Conservation (phyloP, 257 asterid genomes). For the Solanum chiquidenum region DNA sequence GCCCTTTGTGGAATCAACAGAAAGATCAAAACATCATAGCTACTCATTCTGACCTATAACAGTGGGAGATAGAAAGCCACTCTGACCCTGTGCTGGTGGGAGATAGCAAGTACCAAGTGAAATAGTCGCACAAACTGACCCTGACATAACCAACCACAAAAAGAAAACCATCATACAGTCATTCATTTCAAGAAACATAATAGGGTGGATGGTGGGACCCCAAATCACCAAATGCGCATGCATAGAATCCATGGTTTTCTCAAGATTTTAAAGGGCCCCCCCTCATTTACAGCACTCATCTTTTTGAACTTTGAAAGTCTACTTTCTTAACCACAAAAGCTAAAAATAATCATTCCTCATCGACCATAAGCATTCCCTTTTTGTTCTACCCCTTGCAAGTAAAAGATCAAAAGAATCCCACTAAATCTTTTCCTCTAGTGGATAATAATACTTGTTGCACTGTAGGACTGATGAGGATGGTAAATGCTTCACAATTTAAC, state of each 20-base stretch:
- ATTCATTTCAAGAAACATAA: constrained; percentile 21
- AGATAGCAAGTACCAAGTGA: neutral
- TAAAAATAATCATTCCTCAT: constrained; percentile 35
- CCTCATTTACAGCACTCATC: constrained; percentile 13
- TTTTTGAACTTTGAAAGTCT: constrained; percentile 27
- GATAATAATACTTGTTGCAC: constrained; percentile 22
- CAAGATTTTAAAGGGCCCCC: constrained; percentile 29
- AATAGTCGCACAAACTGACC: neutral
- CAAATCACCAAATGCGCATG: constrained; percentile 55
- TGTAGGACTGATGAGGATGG: constrained; percentile 15
- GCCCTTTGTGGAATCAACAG: neutral
- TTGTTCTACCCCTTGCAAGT: constrained; percentile 13
- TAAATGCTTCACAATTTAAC: constrained; percentile 5
- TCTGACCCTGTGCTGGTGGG: neutral
- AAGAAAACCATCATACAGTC: constrained; percentile 2
- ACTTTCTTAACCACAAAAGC: constrained; percentile 31
- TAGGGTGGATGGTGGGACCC: constrained; percentile 50
- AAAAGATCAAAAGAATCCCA: constrained; percentile 19
- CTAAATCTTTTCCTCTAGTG: constrained; percentile 18
- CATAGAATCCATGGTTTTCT: constrained; percentile 43
- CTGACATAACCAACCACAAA: neutral
- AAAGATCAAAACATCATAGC: neutral
- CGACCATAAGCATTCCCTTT: constrained; percentile 26
- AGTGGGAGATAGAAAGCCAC: neutral
- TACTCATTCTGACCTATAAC: neutral